Base-by-base conservation (phyloP, 2,329 filamentous ascomycete species). In the Cordyceps militaris region DNA sequence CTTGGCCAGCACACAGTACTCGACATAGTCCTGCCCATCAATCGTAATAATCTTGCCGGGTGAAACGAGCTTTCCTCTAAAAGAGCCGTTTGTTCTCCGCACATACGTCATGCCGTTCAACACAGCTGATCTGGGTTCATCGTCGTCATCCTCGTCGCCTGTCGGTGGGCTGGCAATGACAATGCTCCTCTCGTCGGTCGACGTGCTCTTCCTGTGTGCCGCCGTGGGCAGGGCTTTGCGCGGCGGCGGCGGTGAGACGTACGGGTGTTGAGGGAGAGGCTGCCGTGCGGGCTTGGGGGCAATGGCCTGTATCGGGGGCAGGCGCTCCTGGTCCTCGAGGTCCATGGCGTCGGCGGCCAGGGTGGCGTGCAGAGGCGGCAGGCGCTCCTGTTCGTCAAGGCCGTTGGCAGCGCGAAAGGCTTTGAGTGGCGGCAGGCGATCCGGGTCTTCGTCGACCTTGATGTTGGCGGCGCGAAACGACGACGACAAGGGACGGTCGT, bases 1-100 rank as follows among this genome's bases (percentile, higher is more conserved):
- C 28, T 57, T 57, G 28, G 56, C 50, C 56, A 58, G 43, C 36
- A 58, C 50, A 26, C 56, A 53, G 34, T 58, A 58, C 49, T 58
- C 56, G 13, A 58, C 56, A 49, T 58, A 58, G 30, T 58, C 56
- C 26, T 58, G 48, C 13, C 50, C 50, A 24, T 58, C 56, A 53
- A 58, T 58, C 32, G 56, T 58, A n/a, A 58, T 54, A 26, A 58
- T 54, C 11, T 53, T 58, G 49, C 56, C 56, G 30, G 56, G 56
- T n/a, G 56, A 58, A 19, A 58, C 56, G 34, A 53, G 50, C 34
- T 53, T 58, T 1, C 56, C 48, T 16, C 43, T 47, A 16, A 58
- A 58, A 6, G 50, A 53, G n/a, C 56, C 56, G 26, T 42, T 44
- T 24, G 42, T 32, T 23, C 52, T 53, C n/a, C 56, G 50, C 19